Percentiles rank a stretch among this genome's conserved stretches.
Evolutionary conservation across 2,329 filamentous ascomycete genomes (phyloP).

Genomic region (Hawksworthiomyces lignivorus): DNA sequence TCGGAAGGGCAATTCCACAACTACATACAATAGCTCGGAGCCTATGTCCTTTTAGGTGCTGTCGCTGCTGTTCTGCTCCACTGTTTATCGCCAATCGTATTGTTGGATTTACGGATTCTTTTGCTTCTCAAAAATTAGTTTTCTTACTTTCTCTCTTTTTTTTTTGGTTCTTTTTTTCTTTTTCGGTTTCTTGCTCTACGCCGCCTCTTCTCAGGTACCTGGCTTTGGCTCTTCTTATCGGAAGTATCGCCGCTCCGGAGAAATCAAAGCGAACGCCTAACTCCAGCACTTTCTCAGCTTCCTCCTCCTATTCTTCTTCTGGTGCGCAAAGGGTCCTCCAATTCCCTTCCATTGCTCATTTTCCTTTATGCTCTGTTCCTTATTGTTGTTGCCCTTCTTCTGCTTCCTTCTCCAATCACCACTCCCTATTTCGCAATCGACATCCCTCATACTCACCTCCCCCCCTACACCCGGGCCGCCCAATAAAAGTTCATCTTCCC

Average conservation of each 20-base stretch:
- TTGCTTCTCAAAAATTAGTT: no score
- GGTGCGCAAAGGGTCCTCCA: no score
- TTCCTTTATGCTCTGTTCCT: neutral
- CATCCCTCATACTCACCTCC: neutral
- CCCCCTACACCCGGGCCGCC: no score
- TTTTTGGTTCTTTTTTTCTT: slow-evolving; percentile 3
- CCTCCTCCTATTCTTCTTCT: neutral
- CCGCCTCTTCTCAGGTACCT: no score
- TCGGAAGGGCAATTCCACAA: no score
- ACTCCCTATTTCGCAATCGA: neutral
- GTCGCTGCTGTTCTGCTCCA: no score
- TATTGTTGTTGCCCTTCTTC: neutral
- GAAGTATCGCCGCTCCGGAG: slow-evolving; percentile 3
- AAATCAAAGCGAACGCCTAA: slow-evolving; percentile 4
- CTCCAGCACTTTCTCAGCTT: neutral
- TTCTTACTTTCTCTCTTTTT: neutral
- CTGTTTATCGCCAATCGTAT: no score
- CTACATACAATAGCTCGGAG: slow-evolving; percentile 1
- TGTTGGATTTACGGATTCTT: no score
- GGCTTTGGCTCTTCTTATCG: neutral
- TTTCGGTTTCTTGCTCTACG: no score
- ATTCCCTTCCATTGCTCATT: no score
- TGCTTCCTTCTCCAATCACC: neutral
- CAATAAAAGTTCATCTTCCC: no score
- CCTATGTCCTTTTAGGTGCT: neutral